Conservation (phyloP, 1,284 basidiomycete genomes). For the Erythrobasidium hasegawianum region DNA sequence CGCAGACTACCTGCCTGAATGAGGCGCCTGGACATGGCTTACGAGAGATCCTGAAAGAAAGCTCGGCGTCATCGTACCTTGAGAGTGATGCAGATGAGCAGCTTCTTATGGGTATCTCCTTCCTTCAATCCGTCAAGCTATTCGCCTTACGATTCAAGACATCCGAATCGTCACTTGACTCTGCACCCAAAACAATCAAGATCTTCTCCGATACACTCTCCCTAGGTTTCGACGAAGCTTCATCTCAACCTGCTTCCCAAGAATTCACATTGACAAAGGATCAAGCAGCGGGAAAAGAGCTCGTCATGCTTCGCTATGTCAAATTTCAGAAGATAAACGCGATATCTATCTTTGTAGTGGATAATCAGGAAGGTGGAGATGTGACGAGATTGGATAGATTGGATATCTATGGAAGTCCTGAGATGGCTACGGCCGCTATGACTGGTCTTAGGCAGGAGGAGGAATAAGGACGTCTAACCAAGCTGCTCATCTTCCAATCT, state of each 20-base stretch:
- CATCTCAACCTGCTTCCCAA: constrained; percentile 39
- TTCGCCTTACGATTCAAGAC: constrained; percentile 42
- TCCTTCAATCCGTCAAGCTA: constrained; percentile 40
- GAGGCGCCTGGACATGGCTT: constrained; percentile 39
- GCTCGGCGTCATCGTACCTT: constrained; percentile 40
- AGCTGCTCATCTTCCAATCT: too few relatives aligned
- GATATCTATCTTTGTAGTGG: constrained; percentile 41
- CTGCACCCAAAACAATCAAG: constrained; percentile 41
- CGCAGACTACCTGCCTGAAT: constrained; percentile 42
- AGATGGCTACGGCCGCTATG: constrained; percentile 39
- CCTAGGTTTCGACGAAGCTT: constrained; percentile 42
- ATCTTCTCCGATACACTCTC: constrained; percentile 41
- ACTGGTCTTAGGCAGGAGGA: constrained; percentile 35
- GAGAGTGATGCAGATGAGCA: constrained; percentile 44
- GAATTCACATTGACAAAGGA: constrained; percentile 40
- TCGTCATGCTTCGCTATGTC: constrained; percentile 41
- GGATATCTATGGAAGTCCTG: constrained; percentile 40
- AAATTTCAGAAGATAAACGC: constrained; percentile 42
- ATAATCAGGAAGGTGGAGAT: constrained; percentile 43
- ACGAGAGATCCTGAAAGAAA: constrained; percentile 38
- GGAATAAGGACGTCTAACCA: too few relatives aligned
- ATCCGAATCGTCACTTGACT: constrained; percentile 13
- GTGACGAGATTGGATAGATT: constrained; percentile 42
- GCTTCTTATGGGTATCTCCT: constrained; percentile 41
- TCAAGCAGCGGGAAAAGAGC: constrained; percentile 40